These are phyloP conservation scores for Pichia sp. DNA, from an alignment of 1,139 yeast species.

Conservation along the genomic window DNA sequence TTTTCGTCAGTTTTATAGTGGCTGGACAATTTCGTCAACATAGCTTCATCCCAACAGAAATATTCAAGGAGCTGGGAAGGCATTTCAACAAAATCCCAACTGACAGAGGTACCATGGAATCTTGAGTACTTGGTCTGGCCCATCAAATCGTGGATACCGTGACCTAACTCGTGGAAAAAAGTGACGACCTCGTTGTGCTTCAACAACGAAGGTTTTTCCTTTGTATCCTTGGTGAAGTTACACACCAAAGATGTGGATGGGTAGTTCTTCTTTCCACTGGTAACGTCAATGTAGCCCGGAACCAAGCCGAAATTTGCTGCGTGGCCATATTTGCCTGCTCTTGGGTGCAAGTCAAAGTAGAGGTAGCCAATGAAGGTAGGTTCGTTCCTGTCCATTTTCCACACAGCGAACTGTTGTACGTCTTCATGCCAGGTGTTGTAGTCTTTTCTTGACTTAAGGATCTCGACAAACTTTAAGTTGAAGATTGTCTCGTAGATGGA, in stretches of 20 bases:
- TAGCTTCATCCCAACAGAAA: constrained; percentile 77
- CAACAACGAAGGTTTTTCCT: constrained; percentile 66
- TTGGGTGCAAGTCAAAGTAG: constrained; percentile 77
- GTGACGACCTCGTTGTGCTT: constrained; percentile 78
- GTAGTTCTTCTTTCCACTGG: constrained; percentile 46
- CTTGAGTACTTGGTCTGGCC: constrained; percentile 60
- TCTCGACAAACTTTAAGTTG: constrained; percentile 59
- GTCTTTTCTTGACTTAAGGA: constrained; percentile 33
- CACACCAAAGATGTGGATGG: constrained; percentile 81
- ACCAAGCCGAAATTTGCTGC: constrained; percentile 76
- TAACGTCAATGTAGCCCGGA: constrained; percentile 51
- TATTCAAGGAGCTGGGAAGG: constrained; percentile 87
- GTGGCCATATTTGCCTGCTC: constrained; percentile 82
- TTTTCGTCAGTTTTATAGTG: constrained; percentile 59
- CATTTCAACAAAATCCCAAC: constrained; percentile 84
- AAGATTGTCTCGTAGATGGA: constrained; percentile 64
- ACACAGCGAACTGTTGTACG: constrained; percentile 69
- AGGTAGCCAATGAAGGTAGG: constrained; percentile 75
- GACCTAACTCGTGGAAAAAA: constrained; percentile 87
- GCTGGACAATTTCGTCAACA: constrained; percentile 54
- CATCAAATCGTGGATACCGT: constrained; percentile 76
- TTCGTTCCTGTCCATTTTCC: constrained; percentile 49
- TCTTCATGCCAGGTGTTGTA: constrained; percentile 68
- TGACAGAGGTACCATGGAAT: constrained; percentile 72
- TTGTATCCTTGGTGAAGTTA: constrained; percentile 75